Base-by-base conservation (phyloP, 805 yeast species). In the Saccharomyces paradoxus region DNA sequence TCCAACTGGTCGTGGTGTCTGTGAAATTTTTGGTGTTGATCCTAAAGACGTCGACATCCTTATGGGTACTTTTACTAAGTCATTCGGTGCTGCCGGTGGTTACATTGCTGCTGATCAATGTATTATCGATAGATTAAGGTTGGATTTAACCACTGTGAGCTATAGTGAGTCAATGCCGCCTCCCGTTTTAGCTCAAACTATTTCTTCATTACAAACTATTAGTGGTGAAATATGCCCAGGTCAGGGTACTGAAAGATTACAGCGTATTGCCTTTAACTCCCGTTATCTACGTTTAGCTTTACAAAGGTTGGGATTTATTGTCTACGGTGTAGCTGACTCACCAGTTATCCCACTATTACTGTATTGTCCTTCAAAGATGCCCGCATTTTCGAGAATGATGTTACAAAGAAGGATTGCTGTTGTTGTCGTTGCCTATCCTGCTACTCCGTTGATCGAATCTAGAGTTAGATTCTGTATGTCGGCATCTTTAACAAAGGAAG, bases 21-120 rank as follows among this genome's bases (percentile, higher is more conserved):
- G 97, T 74, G 98, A 94, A 66, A 88, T 89, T 73, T 94, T 87
- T 70, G 86, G 85, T 53, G 81, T 94, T 50, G 79, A 83, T 59
- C 92, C 98, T 46, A 68, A 73, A 12, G 81, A 81, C 48, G 77
- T 94, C 55, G 99, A 94, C 72, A 75, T 94, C 58, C 73, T 94
- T 60, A 94, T 94, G 99, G 99, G 99, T 51, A 94, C 99, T 7
- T 81, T 94, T 55, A 95, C 99, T 52, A 94, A 94, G 73, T 89
- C 97, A 1, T 94, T 94, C 70, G 99, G 99, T 69, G 98, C 99
- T 17, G 89, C 98, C 46, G 99, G 99, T 66, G 99, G 99, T 49
- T 94, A 94, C 69, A 75, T 94, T 59, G 92, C 96, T n/a, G 95
- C 86, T 49, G 77, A 77, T 58, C 78, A 82, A 65, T 73, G 71